Conservation (phyloP, 495 filamentous ascomycete species). For the Penicillium tannophilum region DNA sequence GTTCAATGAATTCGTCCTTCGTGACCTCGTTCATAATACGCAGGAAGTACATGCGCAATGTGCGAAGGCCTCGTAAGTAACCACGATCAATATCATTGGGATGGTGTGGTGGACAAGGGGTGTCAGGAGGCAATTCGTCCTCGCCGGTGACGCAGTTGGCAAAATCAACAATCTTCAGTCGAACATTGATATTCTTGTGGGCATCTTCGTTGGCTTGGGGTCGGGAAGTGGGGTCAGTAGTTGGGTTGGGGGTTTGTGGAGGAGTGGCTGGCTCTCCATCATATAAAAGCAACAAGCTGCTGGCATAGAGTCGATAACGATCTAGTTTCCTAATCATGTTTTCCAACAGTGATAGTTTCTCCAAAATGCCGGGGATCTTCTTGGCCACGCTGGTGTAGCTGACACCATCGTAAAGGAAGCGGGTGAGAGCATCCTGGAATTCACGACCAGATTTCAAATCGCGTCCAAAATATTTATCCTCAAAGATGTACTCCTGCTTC, state of each 20-base stretch:
- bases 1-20: constrained; percentile 54
- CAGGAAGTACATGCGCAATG: constrained; percentile 81
- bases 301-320: constrained; percentile 94
- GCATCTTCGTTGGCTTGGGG: constrained; percentile 43
- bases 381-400: constrained; percentile 72
- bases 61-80: constrained; percentile 83
- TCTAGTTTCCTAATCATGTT: constrained; percentile 75
- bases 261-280: constrained; percentile 64
- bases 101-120: constrained; percentile 78
- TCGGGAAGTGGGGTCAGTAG: constrained; percentile 16
- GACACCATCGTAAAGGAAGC: constrained; percentile 91
- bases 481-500: constrained; percentile 79
- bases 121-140: constrained; percentile 61
- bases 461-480: constrained; percentile 97
- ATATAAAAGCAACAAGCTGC: constrained; percentile 91
- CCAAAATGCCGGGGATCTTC: constrained; percentile 84
- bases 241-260: constrained; percentile 14
- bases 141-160: constrained; percentile 94
- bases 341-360: constrained; percentile 80
- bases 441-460: constrained; percentile 84
- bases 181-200: constrained; percentile 57
- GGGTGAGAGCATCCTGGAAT: constrained; percentile 84
- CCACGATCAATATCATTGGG: constrained; percentile 82
- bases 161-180: constrained; percentile 97
- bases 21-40: constrained; percentile 81